These are phyloP conservation scores for Kernera saxatilis DNA, from an alignment of 345 rosid genomes.

Conservation along the genomic window DNA sequence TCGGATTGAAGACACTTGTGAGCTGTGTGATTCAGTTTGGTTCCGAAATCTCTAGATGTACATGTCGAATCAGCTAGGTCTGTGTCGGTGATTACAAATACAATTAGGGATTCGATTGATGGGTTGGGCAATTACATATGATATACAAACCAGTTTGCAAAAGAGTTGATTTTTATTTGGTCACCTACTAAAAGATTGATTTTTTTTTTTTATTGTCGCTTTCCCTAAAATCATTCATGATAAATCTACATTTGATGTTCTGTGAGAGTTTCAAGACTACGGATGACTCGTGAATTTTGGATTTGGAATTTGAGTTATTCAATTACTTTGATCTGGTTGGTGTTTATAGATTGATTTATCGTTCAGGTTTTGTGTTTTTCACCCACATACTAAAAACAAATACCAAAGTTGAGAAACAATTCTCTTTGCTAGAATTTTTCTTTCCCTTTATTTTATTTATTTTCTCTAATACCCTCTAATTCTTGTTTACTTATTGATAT, in stretches of 20 bases:
- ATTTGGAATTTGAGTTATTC: background rate
- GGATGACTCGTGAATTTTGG: background rate
- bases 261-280: background rate
- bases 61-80: background rate
- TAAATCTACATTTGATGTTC: background rate
- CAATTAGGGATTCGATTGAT: background rate
- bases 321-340: background rate
- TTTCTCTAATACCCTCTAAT: background rate
- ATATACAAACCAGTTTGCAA: background rate
- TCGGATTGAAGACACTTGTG: background rate
- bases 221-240: background rate
- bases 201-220: background rate
- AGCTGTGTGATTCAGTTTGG: slow-evolving; percentile 6
- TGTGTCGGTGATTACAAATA: slow-evolving; percentile 8
- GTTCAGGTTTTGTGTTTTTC: background rate
- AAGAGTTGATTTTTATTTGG: background rate
- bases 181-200: background rate
- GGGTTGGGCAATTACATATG: background rate
- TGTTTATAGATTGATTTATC: background rate
- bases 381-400: background rate
- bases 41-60: background rate
- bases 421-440: background rate
- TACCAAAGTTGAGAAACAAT: background rate
- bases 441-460: background rate
- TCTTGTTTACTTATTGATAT: background rate